phyloP scores from a whole-genome alignment of 805 yeast species.

The Candida tibetensis region DNA sequence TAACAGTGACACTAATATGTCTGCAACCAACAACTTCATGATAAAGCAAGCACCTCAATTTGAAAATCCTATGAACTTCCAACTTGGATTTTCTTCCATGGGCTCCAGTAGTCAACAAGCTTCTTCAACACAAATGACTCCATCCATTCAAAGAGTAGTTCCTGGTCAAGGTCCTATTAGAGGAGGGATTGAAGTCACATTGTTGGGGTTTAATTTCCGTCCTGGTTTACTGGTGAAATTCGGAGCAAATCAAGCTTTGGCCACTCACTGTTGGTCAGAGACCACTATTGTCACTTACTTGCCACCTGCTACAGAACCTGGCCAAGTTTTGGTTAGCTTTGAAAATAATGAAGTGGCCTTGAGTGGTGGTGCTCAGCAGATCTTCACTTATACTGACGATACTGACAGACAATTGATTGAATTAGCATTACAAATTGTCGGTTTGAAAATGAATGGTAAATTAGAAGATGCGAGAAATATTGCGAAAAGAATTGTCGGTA shows the following conservation, averaged over 20 bases:
- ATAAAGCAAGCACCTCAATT: constrained; percentile 1
- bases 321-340: constrained; percentile 89
- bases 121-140: constrained; percentile 27
- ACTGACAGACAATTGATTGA: constrained; percentile 94
- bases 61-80: constrained; percentile 2
- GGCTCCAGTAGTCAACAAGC: constrained; percentile 7
- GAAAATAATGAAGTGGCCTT: constrained; percentile 44
- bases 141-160: constrained; percentile 78
- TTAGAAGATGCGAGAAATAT: constrained; percentile 92
- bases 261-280: constrained; percentile 96
- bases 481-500: constrained; percentile 86
- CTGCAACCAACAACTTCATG: constrained; percentile 11
- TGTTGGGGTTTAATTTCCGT: constrained; percentile 82
- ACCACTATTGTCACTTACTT: constrained; percentile 89
- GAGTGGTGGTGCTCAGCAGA: constrained; percentile 40
- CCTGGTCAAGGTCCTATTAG: constrained; percentile 95
- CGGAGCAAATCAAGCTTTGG: constrained; percentile 74
- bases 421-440: constrained; percentile 93
- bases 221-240: constrained; percentile 82
- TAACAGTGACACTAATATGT: constrained; percentile 43
- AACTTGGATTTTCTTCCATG: constrained; percentile 10
- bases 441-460: constrained; percentile 93
- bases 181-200: constrained; percentile 94
- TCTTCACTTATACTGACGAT: constrained; percentile 91
- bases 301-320: constrained; percentile 88